These are phyloP conservation scores for Penicillium sp. DNA, from an alignment of 2,329 filamentous ascomycete genomes.

Conservation along the genomic window DNA sequence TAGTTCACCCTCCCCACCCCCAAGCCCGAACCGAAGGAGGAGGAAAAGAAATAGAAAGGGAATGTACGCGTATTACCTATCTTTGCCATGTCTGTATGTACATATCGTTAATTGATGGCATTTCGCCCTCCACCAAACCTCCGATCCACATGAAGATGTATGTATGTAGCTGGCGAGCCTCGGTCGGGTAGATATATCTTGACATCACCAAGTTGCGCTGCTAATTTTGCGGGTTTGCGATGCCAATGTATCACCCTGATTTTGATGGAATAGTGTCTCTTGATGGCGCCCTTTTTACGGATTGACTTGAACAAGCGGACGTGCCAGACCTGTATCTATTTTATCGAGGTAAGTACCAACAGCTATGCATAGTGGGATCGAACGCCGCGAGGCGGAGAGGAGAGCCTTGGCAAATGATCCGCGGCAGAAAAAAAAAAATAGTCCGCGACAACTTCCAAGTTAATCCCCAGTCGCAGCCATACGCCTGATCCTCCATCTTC, in stretches of 20 bases:
- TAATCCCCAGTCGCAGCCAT: too few relatives aligned
- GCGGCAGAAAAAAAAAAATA: slow-evolving; percentile 21
- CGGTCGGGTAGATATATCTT: too few relatives aligned
- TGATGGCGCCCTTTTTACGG: too few relatives aligned
- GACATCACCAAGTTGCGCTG: too few relatives aligned
- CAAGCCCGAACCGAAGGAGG: slow-evolving; percentile 88
- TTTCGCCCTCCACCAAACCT: slow-evolving; percentile 4
- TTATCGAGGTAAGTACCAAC: not conserved
- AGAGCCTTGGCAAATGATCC: slow-evolving; percentile 22
- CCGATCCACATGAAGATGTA: not conserved
- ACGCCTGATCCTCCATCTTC: too few relatives aligned
- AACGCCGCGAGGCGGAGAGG: too few relatives aligned
- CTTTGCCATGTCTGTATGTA: slow-evolving; percentile 42
- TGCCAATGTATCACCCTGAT: too few relatives aligned
- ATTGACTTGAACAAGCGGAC: too few relatives aligned
- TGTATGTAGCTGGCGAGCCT: too few relatives aligned
- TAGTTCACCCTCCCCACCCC: slow-evolving; percentile 91
- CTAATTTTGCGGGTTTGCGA: too few relatives aligned
- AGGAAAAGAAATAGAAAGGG: slow-evolving; percentile 77
- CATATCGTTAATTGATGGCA: slow-evolving; percentile 30
- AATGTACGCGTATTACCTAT: slow-evolving; percentile 39
- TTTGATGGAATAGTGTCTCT: too few relatives aligned
- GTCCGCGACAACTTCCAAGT: slow-evolving; percentile 12
- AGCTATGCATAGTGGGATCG: not conserved
- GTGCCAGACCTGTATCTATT: too few relatives aligned